phyloP scores from a whole-genome alignment of 352 stramenopile genomes.

The Pythium scleroteichum region DNA sequence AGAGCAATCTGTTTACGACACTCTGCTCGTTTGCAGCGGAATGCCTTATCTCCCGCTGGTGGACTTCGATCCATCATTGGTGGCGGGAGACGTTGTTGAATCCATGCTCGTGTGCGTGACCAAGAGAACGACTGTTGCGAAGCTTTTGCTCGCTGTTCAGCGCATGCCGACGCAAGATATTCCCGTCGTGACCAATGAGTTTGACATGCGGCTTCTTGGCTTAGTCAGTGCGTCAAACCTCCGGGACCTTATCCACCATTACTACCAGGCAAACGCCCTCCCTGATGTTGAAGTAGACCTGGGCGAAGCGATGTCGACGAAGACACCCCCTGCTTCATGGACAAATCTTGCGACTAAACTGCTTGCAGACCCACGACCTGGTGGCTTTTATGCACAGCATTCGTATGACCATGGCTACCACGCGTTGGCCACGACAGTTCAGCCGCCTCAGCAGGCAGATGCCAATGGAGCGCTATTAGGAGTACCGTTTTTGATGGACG shows the following conservation, averaged over 20 bases:
- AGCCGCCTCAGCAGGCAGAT: conserved; percentile 13
- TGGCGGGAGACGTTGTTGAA: conserved; percentile 72
- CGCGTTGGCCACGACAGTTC: conserved; percentile 40
- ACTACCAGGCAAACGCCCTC: conserved; percentile 56
- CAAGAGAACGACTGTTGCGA: conserved; percentile 69
- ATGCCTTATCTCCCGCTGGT: conserved; percentile 86
- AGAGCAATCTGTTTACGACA: conserved; percentile 85
- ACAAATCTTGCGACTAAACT: conserved; percentile 64
- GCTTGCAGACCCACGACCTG: conserved; percentile 34
- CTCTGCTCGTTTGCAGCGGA: conserved; percentile 65
- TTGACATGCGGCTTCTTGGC: conserved; percentile 65
- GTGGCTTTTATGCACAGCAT: conserved; percentile 63
- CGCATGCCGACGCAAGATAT: conserved; percentile 72
- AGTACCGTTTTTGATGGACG: conserved; percentile 83
- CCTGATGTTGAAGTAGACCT: conserved; percentile 67
- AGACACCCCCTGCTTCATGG: conserved; percentile 43
- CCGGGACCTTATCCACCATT: conserved; percentile 60
- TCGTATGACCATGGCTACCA: conserved; percentile 77
- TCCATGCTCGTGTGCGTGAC: conserved; percentile 68
- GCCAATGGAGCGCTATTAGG: conserved; percentile 8
- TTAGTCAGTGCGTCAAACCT: conserved; percentile 61
- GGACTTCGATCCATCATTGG: conserved; percentile 62
- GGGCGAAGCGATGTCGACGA: conserved; percentile 51
- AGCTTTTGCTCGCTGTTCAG: conserved; percentile 73
- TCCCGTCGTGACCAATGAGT: conserved; percentile 68